Evolutionary conservation across 805 yeast genomes (phyloP), one percentile per base, ranked within the genome.

Genomic region (Metschnikowia vanudenii): DNA sequence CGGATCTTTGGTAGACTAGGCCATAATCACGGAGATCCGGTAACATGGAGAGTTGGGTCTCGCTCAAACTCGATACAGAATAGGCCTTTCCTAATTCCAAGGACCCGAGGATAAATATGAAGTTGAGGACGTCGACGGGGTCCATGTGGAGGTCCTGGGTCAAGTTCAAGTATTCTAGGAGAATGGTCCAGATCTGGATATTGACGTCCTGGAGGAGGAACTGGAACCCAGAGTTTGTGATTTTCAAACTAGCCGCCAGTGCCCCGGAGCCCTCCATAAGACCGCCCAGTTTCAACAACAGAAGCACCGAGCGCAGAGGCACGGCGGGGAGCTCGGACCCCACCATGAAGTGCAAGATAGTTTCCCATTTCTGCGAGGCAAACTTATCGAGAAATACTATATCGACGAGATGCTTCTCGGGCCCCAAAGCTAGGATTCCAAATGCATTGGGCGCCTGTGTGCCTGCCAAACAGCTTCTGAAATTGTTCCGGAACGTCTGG

Each of bases 291-390:
- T 79, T 77, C 40, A 94, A 71, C 22, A 94, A 71, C 14, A 82
- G 78, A 41, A 94, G 71, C 0, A 92, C 97, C 14, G 92, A 91
- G n/a, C 78, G 76, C 39, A 91, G 84, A 2, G 59, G 59, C 2
- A 97, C 96, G 2, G 79, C 69, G 14, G 73, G 76, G 38, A 84
- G 68, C 42, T 88, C 87, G 0, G 97, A 88, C 1, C 98, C 97
- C 37, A 94, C 99, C 98, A 94, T 92, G 69, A 85, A 94, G 73
- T 94, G 98, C 57, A 94, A 73, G 55, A 94, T 92, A 7, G 88
- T 81, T 62, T 94, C 99, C 99, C 99, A 94, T 61, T 86, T 89
- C 38, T 76, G 79, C 6, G 89, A 78, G 12, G 97, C 96, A 66
- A 89, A 91, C 33, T 73, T 73, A 55, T 88, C 95, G 39, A 92